A percentile compares a stretch with the other conserved stretches of the same genome.
Conservation (phyloP, 23 red algal genomes). For the Pyropia yezoensis region DNA sequence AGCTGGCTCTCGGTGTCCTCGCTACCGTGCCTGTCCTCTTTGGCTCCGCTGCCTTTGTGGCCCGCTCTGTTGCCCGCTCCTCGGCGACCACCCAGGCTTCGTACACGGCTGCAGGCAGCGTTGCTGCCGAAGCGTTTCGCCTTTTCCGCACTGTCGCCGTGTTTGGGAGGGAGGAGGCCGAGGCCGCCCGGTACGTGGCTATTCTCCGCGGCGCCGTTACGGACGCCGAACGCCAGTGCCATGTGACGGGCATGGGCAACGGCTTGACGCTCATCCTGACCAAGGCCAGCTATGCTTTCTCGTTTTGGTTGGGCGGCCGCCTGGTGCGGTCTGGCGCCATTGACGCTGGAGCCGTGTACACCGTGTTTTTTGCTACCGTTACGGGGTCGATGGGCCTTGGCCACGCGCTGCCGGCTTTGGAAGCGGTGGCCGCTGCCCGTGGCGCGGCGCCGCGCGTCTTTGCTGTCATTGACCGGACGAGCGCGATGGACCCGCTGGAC, state of each 20-base stretch:
- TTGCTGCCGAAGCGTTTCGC: slow-evolving; percentile 73
- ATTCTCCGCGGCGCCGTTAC: slow-evolving; percentile 31
- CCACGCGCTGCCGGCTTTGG: slow-evolving; percentile 47
- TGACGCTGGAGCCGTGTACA: slow-evolving; percentile 53
- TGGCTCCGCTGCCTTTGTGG: slow-evolving; percentile 56
- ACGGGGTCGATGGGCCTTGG: slow-evolving; percentile 88
- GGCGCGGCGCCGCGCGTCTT: slow-evolving; percentile 75
- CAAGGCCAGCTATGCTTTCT: slow-evolving; percentile 69
- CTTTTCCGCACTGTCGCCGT: slow-evolving; percentile 81
- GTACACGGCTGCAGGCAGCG: slow-evolving; percentile 62
- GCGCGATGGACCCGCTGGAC: slow-evolving; percentile 44
- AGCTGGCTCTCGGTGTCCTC: slow-evolving; percentile 63
- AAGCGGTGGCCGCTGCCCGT: slow-evolving; percentile 46
- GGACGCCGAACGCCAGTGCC: slow-evolving; percentile 22
- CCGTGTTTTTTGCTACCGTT: slow-evolving; percentile 80
- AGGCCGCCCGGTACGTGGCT: slow-evolving; percentile 54
- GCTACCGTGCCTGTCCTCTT: slow-evolving; percentile 67
- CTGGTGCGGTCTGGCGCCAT: slow-evolving; percentile 49
- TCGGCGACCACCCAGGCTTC: slow-evolving; percentile 50
- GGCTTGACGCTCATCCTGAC: slow-evolving; percentile 77
- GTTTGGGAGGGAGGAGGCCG: slow-evolving; percentile 73
- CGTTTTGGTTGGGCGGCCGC: slow-evolving; percentile 70
- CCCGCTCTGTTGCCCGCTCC: slow-evolving; percentile 52
- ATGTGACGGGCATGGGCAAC: slow-evolving; percentile 48
- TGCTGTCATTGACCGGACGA: slow-evolving; percentile 54